Evolutionary conservation across 1,139 yeast species (phyloP).

Genomic region (Yamadazyma triangularis): DNA sequence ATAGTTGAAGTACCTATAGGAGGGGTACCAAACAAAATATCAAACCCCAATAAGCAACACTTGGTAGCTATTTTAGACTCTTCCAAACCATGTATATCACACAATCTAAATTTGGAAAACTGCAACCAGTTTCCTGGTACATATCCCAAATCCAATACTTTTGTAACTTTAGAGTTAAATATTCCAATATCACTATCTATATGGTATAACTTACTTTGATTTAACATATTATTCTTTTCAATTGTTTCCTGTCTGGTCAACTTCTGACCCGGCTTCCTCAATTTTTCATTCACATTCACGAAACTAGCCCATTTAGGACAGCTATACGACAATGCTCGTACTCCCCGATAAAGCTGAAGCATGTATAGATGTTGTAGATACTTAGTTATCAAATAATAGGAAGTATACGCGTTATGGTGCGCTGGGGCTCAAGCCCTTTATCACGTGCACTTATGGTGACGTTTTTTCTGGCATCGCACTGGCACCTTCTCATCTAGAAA

Average conservation of each 20-base stretch:
- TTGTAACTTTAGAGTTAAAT: slow-evolving; percentile 21
- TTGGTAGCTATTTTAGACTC: slow-evolving; percentile 49
- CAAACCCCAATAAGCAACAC: slow-evolving; percentile 81
- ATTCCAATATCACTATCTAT: slow-evolving; percentile 26
- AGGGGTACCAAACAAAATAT: slow-evolving; percentile 72
- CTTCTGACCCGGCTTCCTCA: not conserved
- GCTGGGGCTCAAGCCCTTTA: no score
- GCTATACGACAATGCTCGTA: not conserved
- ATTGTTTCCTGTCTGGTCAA: slow-evolving; percentile 22
- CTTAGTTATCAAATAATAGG: no score
- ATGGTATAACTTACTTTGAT: slow-evolving; percentile 22
- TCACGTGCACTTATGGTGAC: no score
- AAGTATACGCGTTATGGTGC: no score
- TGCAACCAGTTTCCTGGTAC: slow-evolving; percentile 98
- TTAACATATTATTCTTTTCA: slow-evolving; percentile 18
- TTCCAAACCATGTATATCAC: slow-evolving; percentile 22
- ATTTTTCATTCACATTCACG: not conserved
- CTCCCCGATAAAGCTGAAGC: not conserved
- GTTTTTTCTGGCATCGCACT: not conserved
- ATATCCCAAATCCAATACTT: slow-evolving; percentile 55
- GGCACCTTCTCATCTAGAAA: slow-evolving; percentile 1
- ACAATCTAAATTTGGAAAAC: slow-evolving; percentile 47
- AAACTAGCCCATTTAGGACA: not conserved
- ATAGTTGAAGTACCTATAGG: slow-evolving; percentile 75
- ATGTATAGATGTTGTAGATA: no score